A percentile compares a stretch with the other conserved stretches of the same genome.
phyloP scores from a whole-genome alignment of 306 rosid species.

The Nissolia schottii region DNA sequence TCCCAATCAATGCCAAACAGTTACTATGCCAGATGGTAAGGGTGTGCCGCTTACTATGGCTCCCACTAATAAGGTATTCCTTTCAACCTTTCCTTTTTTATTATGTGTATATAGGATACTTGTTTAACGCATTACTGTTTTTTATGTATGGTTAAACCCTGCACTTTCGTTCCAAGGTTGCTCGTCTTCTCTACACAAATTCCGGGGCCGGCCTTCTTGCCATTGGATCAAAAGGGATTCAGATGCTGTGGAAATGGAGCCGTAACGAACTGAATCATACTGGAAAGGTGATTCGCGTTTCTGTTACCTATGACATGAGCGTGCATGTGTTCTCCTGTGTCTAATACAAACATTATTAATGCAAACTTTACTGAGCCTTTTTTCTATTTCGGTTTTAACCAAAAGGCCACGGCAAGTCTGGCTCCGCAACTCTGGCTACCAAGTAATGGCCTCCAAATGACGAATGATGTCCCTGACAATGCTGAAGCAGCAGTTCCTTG shows the following conservation, averaged over 20 bases:
- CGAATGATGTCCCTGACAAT: background rate
- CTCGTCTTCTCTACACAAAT: conserved; percentile 58
- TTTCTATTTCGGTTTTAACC: background rate
- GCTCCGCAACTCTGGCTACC: conserved; percentile 7
- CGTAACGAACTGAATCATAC: conserved; percentile 43
- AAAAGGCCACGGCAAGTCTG: conserved; percentile 59
- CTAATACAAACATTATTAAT: background rate
- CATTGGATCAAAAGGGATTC: conserved; percentile 61
- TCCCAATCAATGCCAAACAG: conserved; percentile 39
- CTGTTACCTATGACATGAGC: background rate
- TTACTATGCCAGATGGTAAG: conserved; percentile 55
- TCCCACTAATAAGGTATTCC: conserved; percentile 48
- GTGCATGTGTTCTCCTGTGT: background rate
- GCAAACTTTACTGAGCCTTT: background rate
- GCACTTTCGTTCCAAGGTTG: conserved; percentile 42
- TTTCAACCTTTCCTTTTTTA: background rate
- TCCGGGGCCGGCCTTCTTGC: conserved; percentile 62
- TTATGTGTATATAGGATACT: background rate
- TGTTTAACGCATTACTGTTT: background rate
- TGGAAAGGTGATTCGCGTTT: conserved; percentile 41
- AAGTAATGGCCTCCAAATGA: background rate
- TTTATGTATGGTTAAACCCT: background rate
- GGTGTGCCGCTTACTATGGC: too few species aligned
- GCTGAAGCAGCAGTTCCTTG: conserved; percentile 39
- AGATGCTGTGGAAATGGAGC: conserved; percentile 67